Base-by-base conservation (phyloP, 2,329 filamentous ascomycete species). In the Trichoderma harzianum region DNA sequence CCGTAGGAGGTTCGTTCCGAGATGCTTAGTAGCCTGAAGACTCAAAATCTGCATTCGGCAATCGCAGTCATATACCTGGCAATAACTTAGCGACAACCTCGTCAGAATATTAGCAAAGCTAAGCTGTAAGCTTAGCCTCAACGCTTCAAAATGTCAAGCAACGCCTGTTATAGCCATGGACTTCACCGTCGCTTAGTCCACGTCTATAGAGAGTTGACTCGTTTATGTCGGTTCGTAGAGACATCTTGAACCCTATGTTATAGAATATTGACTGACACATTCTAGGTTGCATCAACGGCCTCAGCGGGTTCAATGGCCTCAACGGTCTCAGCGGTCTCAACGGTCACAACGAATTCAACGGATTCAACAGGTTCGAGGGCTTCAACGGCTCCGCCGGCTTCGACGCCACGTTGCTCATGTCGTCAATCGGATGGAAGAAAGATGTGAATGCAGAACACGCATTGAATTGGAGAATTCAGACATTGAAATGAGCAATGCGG, bases 341-440 rank as follows among this genome's bases (percentile, higher is more conserved):
- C 3, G 39, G 39, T 4, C 7, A 10, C 39, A 43, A n/a, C 3
- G 39, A 18, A 18, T 16, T 43, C 7, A 43, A 18, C 36, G 7
- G 7, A 0, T 39, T 18, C 36, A 7, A 43, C 3, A 7, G n/a
- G n/a, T n/a, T n/a, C n/a, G n/a, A n/a, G n/a, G n/a, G 1, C 16
- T n/a, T n/a, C 39, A 1, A 43, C 39, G 39, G 16, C 39, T 43
- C 0, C 39, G 39, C 1, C n/a, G n/a, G 10, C 8, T 51, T 51
- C 18, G 0, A 21, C 43, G 43, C 18, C 8, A 51, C 5, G 43
- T 51, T 21, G n/a, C n/a, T 21, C 43, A 21, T 51, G n/a, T 21
- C 43, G 43, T 21, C 43, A 51, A 51, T 51, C 43, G 10, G n/a
- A 51, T 21, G n/a, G 43, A 21, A 21, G 43, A 21, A 51, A 1